phyloP scores from a whole-genome alignment of 352 stramenopile species.

The Globisporangium heterothallicum region DNA sequence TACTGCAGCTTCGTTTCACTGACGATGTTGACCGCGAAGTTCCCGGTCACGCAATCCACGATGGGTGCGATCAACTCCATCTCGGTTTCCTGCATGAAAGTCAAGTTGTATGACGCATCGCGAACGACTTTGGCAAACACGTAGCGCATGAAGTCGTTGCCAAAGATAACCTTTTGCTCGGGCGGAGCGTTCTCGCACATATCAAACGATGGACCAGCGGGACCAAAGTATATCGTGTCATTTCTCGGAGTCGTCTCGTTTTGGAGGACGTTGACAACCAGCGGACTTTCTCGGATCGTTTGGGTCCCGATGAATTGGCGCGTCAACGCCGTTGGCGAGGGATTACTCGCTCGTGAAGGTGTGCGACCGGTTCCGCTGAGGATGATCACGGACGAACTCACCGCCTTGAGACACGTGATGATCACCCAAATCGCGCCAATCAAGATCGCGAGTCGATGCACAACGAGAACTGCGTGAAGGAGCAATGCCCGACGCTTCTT shows the following conservation, averaged over 20 bases:
- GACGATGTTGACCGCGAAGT: constrained; percentile 21
- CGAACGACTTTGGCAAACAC: constrained; percentile 17
- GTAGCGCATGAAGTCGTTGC: constrained; percentile 21
- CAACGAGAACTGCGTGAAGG: background rate
- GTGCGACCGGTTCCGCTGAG: background rate
- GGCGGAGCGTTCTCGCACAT: constrained; percentile 14
- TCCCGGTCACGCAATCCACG: constrained; percentile 31
- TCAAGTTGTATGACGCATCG: constrained; percentile 24
- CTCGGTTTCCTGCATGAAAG: constrained; percentile 15
- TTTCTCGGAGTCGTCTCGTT: constrained; percentile 22
- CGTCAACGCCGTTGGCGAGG: background rate
- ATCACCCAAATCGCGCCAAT: background rate
- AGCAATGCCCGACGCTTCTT: background rate
- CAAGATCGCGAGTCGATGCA: background rate
- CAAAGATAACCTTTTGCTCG: constrained; percentile 21
- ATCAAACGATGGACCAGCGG: constrained; percentile 14
- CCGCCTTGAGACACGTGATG: background rate
- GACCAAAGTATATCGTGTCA: constrained; percentile 25
- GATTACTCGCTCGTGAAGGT: background rate
- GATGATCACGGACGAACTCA: background rate
- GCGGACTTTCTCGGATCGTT: constrained; percentile 25
- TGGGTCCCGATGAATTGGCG: background rate
- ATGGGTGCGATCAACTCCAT: constrained; percentile 30
- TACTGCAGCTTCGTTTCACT: constrained; percentile 30
- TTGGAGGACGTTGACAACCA: constrained; percentile 19